Conservation (phyloP, 768 basidiomycete genomes). For the Suillus variegatus region DNA sequence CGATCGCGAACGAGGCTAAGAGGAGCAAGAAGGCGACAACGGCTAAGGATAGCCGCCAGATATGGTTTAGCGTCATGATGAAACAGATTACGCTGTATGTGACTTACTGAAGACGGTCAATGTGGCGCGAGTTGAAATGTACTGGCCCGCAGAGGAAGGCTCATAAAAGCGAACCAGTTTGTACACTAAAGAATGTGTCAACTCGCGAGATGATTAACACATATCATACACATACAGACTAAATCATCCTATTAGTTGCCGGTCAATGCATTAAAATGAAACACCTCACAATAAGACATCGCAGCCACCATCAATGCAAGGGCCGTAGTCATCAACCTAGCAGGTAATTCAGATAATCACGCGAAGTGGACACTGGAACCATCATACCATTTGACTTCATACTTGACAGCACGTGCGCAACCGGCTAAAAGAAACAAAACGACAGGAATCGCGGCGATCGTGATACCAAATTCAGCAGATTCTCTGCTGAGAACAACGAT, state of each 20-base stretch:
- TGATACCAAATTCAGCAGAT: conserved; percentile 79
- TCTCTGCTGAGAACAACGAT: conserved; percentile 68
- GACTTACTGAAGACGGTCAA: conserved; percentile 78
- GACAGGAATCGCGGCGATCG: conserved; percentile 81
- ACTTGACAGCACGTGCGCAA: conserved; percentile 70
- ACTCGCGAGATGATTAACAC: not conserved
- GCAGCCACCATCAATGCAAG: conserved; percentile 80
- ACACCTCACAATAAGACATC: conserved; percentile 68
- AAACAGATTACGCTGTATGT: not conserved
- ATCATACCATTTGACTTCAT: conserved; percentile 76
- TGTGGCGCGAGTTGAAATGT: conserved; percentile 75
- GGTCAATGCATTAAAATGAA: conserved; percentile 5
- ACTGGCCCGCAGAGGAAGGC: conserved; percentile 53
- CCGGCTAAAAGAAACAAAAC: conserved; percentile 66
- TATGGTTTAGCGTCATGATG: conserved; percentile 1
- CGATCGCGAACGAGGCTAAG: conserved; percentile 72
- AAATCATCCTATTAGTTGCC: not conserved
- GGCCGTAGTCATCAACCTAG: conserved; percentile 71
- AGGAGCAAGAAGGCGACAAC: conserved; percentile 75
- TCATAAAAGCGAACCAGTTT: conserved; percentile 85
- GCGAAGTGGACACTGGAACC: conserved; percentile 5
- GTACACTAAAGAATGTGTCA: conserved; percentile 52
- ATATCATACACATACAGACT: conserved; percentile 29
- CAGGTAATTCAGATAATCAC: conserved; percentile 3
- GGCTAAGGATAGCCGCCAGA: conserved; percentile 41